Percentiles rank a stretch among this genome's conserved stretches.
Conservation (phyloP, 345 rosid genomes). For the Boechera stricta region DNA sequence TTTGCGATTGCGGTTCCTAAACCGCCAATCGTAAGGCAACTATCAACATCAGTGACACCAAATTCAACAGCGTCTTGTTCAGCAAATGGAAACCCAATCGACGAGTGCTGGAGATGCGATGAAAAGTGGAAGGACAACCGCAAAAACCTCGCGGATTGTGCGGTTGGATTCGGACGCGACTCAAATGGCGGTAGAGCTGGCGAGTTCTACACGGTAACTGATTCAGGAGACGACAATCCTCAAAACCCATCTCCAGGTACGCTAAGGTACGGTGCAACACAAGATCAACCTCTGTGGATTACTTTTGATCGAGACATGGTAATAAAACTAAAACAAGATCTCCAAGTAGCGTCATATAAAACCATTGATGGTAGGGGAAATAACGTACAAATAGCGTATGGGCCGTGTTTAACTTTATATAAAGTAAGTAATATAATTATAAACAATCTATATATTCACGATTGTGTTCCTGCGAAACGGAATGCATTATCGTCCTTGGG, state of each 20-base stretch:
- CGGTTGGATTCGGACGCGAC: slow-evolving; percentile 70
- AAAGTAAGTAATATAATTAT: slow-evolving; percentile 64
- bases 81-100: slow-evolving; percentile 64
- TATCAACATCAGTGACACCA: slow-evolving; percentile 26
- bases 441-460: slow-evolving; percentile 64
- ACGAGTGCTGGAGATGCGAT: slow-evolving; percentile 77
- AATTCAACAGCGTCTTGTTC: slow-evolving; percentile 31
- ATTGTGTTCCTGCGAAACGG: slow-evolving; percentile 53
- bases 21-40: slow-evolving; percentile 14
- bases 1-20: slow-evolving; percentile 23
- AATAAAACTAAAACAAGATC: slow-evolving; percentile 58
- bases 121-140: slow-evolving; percentile 63
- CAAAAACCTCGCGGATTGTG: slow-evolving; percentile 61
- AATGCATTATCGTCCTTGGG: slow-evolving; percentile 32
- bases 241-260: slow-evolving; percentile 57
- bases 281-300: slow-evolving; percentile 70
- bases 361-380: slow-evolving; percentile 74
- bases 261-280: slow-evolving; percentile 59
- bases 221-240: slow-evolving; percentile 48
- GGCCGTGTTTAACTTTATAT: slow-evolving; percentile 64
- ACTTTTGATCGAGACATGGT: slow-evolving; percentile 68
- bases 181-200: slow-evolving; percentile 70
- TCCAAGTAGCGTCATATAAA: slow-evolving; percentile 59
- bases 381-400: slow-evolving; percentile 57
- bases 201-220: slow-evolving; percentile 52